Percentiles rank a stretch among this genome's conserved stretches.
Conservation (phyloP, 2,329 filamentous ascomycete species). For the Periconia sp. region DNA sequence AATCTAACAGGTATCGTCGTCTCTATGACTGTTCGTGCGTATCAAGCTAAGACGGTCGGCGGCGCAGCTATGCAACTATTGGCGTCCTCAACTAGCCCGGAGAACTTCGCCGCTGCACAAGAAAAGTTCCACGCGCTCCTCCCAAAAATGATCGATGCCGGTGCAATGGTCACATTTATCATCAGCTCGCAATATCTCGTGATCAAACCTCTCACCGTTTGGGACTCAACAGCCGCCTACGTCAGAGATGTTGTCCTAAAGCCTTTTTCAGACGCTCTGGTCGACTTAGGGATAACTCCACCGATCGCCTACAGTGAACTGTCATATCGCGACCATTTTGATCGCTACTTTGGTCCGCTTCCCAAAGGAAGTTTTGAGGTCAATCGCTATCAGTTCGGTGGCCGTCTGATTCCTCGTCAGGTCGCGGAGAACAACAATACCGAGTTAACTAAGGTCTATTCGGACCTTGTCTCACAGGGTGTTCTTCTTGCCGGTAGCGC, state of each 20-base stretch:
- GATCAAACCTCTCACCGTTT: neutral
- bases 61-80: neutral
- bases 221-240: neutral
- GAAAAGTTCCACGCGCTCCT: neutral
- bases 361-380: neutral
- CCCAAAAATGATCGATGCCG: neutral
- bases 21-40: constrained; percentile 15
- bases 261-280: neutral
- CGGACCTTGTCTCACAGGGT: neutral
- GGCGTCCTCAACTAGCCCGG: neutral
- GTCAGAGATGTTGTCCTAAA: neutral
- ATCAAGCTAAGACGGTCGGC: neutral
- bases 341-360: neutral
- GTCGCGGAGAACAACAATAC: neutral
- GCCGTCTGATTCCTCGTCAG: neutral
- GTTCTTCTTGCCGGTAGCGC: neutral
- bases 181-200: no score
- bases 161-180: neutral
- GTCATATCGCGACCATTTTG: neutral
- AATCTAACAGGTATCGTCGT: no score
- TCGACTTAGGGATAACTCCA: no score
- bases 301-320: no score
- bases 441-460: no score
- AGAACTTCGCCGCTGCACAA: neutral
- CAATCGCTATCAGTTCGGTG: neutral